Percentiles rank a stretch among this genome's conserved stretches.
phyloP scores from a whole-genome alignment of 2,329 filamentous ascomycete species.

The Aspergillus flavus region DNA sequence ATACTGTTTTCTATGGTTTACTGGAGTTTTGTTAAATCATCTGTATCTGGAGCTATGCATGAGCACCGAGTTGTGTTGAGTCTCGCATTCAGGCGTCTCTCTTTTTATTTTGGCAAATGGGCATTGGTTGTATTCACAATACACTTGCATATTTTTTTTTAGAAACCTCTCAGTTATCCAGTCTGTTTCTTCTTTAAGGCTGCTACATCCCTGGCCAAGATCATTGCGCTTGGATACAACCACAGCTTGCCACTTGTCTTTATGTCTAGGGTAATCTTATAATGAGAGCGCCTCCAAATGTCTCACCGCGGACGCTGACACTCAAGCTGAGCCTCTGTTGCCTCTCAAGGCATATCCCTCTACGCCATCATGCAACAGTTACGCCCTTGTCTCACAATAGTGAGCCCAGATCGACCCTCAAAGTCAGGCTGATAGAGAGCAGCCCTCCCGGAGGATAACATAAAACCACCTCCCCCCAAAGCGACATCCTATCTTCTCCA shows the following conservation, averaged over 20 bases:
- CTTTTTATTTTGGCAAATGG: background rate
- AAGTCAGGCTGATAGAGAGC: background rate
- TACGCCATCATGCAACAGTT: background rate
- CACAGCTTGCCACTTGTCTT: background rate
- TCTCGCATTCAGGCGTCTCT: slow-evolving; percentile 1
- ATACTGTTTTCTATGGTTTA: background rate
- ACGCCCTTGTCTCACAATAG: background rate
- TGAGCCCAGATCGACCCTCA: background rate
- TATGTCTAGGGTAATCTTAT: background rate
- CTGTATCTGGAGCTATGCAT: background rate
- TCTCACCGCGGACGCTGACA: background rate
- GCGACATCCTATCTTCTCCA: background rate
- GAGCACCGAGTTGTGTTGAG: background rate
- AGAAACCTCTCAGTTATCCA: background rate
- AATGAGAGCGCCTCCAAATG: background rate
- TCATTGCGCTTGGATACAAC: background rate
- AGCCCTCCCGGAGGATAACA: background rate
- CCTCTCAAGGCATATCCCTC: background rate
- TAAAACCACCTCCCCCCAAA: background rate
- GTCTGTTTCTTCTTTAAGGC: background rate
- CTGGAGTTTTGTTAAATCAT: background rate
- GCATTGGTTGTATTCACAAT: background rate
- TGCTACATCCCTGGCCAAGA: background rate
- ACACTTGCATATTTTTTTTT: background rate
- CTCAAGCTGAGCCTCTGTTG: background rate